phyloP scores from a whole-genome alignment of 306 rosid genomes.

The Neltuma alba region DNA sequence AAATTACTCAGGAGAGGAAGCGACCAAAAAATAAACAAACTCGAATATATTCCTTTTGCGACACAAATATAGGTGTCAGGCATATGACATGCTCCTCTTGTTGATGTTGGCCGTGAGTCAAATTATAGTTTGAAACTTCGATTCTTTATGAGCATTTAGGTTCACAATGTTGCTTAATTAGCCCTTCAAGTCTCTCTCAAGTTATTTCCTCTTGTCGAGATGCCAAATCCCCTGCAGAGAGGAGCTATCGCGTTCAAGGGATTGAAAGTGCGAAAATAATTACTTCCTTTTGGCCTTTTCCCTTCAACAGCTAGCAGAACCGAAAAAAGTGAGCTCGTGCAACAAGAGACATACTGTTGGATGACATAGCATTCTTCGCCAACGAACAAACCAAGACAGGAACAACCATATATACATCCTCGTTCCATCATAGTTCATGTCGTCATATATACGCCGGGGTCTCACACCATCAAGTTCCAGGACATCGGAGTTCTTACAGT shows the following conservation, averaged over 20 bases:
- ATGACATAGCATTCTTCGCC: conserved; percentile 58
- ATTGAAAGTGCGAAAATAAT: not conserved
- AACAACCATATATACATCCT: conserved; percentile 12
- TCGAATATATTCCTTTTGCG: not conserved
- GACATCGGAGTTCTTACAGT: conserved; percentile 31
- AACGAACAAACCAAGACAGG: conserved; percentile 50
- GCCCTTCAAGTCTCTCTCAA: not conserved
- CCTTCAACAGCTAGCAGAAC: not conserved
- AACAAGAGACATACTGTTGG: conserved; percentile 24
- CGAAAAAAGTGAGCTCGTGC: conserved; percentile 15
- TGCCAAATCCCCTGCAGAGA: not conserved
- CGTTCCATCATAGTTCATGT: conserved; percentile 49
- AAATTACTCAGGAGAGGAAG: not conserved
- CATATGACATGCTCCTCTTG: not conserved
- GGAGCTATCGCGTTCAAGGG: conserved; percentile 10
- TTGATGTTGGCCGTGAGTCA: not conserved
- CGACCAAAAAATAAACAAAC: not conserved
- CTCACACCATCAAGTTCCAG: conserved; percentile 41
- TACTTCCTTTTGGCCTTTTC: not conserved
- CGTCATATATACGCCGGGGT: conserved; percentile 45
- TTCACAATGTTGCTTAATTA: not conserved
- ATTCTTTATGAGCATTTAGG: not conserved
- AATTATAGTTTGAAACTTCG: not conserved
- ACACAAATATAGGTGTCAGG: not conserved
- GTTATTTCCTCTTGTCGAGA: conserved; percentile 35